Percentiles rank a stretch among this genome's conserved stretches.
Conservation (phyloP, 768 basidiomycete genomes). For the Favolaschia claudopus region DNA sequence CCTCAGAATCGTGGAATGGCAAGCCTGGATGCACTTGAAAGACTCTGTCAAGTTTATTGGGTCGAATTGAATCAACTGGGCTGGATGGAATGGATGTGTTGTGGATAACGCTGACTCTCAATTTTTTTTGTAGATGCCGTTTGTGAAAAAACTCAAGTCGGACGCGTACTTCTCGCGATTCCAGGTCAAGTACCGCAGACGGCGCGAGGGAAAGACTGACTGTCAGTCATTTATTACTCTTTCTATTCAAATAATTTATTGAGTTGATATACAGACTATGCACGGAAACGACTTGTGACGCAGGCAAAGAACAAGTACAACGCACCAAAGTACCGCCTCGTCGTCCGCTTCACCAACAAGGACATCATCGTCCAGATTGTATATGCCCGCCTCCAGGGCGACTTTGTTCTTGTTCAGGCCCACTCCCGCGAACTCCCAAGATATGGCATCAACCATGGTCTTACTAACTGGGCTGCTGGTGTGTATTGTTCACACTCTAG, state of each 20-base stretch:
- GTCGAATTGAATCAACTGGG: slow-evolving; percentile 28
- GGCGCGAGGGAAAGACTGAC: slow-evolving; percentile 99
- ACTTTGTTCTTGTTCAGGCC: slow-evolving; percentile 90
- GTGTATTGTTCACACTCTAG: slow-evolving; percentile 23
- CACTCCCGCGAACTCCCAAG: slow-evolving; percentile 90
- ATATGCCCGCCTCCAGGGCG: slow-evolving; percentile 97
- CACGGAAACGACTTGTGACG: slow-evolving; percentile 94
- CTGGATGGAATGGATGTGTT: slow-evolving; percentile 40
- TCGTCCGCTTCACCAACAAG: slow-evolving; percentile 98
- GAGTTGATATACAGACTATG: slow-evolving; percentile 77
- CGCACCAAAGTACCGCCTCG: slow-evolving; percentile 97
- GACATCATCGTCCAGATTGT: slow-evolving; percentile 94
- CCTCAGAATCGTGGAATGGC: not conserved
- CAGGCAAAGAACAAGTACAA: slow-evolving; percentile 99
- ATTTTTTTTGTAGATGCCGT: slow-evolving; percentile 76
- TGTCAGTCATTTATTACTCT: slow-evolving; percentile 59
- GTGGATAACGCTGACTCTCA: slow-evolving; percentile 45
- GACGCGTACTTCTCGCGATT: slow-evolving; percentile 97
- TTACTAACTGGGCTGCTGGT: slow-evolving; percentile 99
- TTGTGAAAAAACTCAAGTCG: slow-evolving; percentile 97
- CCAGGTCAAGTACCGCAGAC: slow-evolving; percentile 98
- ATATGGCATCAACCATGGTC: slow-evolving; percentile 97
- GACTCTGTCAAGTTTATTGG: too few species aligned
- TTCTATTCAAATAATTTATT: slow-evolving; percentile 14
- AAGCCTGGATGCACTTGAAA: too few species aligned